These are phyloP conservation scores for Psidium guajava DNA, from an alignment of 345 rosid genomes.

Conservation along the genomic window DNA sequence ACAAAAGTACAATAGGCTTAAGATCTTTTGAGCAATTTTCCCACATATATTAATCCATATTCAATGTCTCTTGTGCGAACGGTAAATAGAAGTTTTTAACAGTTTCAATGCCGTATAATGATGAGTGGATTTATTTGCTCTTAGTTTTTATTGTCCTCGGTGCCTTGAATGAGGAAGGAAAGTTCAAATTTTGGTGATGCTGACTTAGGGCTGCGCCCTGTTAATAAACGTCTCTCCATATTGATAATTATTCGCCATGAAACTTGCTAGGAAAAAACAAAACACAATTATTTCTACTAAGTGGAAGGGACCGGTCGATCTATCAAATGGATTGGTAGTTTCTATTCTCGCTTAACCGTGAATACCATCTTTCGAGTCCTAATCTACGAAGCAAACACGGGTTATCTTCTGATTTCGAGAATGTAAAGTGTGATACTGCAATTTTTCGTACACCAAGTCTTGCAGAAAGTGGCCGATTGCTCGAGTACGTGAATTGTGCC, in stretches of 20 bases:
- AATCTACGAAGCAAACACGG: neutral
- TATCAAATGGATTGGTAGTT: neutral
- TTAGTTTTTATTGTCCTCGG: neutral
- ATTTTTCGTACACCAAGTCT: too few species aligned
- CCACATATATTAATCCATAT: too few species aligned
- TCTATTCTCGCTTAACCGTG: too few species aligned
- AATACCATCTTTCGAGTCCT: too few species aligned
- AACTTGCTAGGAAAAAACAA: neutral
- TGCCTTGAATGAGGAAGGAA: neutral
- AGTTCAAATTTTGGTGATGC: neutral
- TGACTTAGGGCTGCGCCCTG: neutral
- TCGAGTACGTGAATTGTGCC: too few species aligned
- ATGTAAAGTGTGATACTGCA: neutral
- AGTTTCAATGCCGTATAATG: neutral
- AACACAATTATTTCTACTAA: neutral
- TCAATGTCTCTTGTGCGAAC: too few species aligned
- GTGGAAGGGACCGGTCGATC: too few species aligned
- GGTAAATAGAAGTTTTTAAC: too few species aligned
- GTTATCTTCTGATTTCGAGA: neutral
- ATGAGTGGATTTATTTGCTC: neutral
- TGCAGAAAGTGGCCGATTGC: too few species aligned
- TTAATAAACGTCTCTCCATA: neutral
- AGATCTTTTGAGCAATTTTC: too few species aligned
- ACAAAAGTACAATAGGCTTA: too few species aligned
- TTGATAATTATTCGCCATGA: neutral